Evolutionary conservation across 2,329 filamentous ascomycete genomes (phyloP).

Genomic region (Botryotinia narcissicola): DNA sequence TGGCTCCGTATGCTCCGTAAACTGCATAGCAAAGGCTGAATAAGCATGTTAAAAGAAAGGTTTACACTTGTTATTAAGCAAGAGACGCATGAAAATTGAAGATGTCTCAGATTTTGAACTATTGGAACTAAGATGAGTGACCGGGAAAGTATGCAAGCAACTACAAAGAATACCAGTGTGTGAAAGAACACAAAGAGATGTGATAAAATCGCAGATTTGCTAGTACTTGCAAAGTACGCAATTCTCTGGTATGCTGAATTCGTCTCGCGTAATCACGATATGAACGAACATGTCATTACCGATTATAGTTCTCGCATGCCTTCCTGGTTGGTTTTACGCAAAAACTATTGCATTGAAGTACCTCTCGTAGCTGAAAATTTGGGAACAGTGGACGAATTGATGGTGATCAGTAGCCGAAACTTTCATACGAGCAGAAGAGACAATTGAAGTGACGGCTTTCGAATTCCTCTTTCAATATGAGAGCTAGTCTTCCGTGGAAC

Average conservation of each 20-base stretch:
- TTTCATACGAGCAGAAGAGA: neutral
- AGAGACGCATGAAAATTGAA: conserved; percentile 1
- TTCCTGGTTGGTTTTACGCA: neutral
- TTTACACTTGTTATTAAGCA: neutral
- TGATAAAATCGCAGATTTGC: neutral
- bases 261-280: neutral
- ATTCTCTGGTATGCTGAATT: neutral
- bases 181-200: neutral
- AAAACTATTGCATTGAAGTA: neutral
- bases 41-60: neutral
- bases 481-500: too few species aligned
- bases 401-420: neutral
- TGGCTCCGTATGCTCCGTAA: neutral
- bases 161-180: neutral
- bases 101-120: neutral
- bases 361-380: neutral
- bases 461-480: neutral
- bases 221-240: neutral
- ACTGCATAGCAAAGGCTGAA: neutral
- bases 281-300: neutral
- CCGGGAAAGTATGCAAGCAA: neutral
- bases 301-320: neutral
- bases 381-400: neutral
- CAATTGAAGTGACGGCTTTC: neutral
- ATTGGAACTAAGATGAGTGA: neutral